Evolutionary conservation across 305 asterid genomes (phyloP).

Genomic region (Fraxinus ornus): DNA sequence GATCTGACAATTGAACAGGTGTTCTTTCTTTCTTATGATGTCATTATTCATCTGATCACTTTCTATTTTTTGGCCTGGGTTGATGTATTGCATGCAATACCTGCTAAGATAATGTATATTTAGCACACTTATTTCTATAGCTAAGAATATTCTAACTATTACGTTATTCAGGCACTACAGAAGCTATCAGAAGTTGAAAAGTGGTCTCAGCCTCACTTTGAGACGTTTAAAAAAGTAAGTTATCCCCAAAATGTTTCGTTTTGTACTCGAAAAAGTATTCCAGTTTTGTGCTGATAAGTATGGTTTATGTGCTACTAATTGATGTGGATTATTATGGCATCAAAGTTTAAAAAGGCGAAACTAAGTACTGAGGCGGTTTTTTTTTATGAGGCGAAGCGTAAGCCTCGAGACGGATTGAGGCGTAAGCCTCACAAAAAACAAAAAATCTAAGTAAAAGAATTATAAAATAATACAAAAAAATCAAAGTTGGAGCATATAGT

Average conservation of each 20-base stretch:
- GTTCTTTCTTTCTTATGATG: neutral
- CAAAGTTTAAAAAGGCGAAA: too few species aligned
- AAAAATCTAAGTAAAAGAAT: too few species aligned
- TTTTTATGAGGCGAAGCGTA: too few species aligned
- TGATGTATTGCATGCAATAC: neutral
- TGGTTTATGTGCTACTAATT: neutral
- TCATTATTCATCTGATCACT: neutral
- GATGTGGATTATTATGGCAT: neutral
- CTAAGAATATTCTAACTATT: conserved; percentile 11
- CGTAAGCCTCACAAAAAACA: too few species aligned
- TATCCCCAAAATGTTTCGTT: neutral
- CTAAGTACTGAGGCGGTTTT: too few species aligned
- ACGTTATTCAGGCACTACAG: conserved; percentile 37
- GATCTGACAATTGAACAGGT: conserved; percentile 41
- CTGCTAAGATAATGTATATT: neutral
- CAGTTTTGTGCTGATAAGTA: neutral
- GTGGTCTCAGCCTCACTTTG: conserved; percentile 35
- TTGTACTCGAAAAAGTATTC: neutral
- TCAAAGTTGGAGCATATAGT: too few species aligned
- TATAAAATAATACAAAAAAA: too few species aligned
- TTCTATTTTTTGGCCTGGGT: neutral
- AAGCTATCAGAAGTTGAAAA: conserved; percentile 32
- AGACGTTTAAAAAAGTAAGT: conserved; percentile 37
- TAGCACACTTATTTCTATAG: neutral
- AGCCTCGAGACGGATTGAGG: too few species aligned